These are phyloP conservation scores for Lodderomyces jiufengensis DNA, from an alignment of 1,139 yeast genomes.

Conservation along the genomic window DNA sequence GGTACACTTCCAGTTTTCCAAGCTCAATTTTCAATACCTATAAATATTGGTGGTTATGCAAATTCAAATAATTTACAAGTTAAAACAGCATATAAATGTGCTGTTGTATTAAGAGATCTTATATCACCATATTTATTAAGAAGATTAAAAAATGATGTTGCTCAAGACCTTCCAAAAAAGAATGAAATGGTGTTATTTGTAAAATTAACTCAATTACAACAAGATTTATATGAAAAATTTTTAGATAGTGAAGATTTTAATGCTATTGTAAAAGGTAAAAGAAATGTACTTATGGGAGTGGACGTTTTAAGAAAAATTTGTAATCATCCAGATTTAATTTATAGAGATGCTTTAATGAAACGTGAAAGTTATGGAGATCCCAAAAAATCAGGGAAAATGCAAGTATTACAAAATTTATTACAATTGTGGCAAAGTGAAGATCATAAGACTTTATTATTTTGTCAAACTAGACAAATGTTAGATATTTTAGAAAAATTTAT, in stretches of 20 bases:
- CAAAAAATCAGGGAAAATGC: slow-evolving; percentile 81
- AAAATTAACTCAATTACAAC: slow-evolving; percentile 72
- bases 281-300: slow-evolving; percentile 85
- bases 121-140: slow-evolving; percentile 87
- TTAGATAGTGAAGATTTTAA: slow-evolving; percentile 71
- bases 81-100: slow-evolving; percentile 95
- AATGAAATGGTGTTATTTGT: slow-evolving; percentile 93
- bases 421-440: slow-evolving; percentile 74
- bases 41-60: slow-evolving; percentile 97
- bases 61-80: slow-evolving; percentile 95
- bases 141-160: slow-evolving; percentile 92
- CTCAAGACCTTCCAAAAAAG: slow-evolving; percentile 90
- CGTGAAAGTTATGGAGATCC: slow-evolving; percentile 62
- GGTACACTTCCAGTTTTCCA: slow-evolving; percentile 96
- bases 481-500: slow-evolving; percentile 72
- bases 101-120: slow-evolving; percentile 81
- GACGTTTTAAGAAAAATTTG: slow-evolving; percentile 88
- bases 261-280: slow-evolving; percentile 69
- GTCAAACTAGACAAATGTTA: slow-evolving; percentile 93
- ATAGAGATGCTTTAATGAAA: slow-evolving; percentile 44
- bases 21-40: slow-evolving; percentile 87
- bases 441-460: slow-evolving; percentile 76
- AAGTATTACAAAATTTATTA: slow-evolving; percentile 74
- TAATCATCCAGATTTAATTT: slow-evolving; percentile 90
- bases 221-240: slow-evolving; percentile 68